A percentile compares a stretch with the other conserved stretches of the same genome.
Evolutionary conservation across 331 rosid genomes (phyloP).

Genomic region (Acacia concinna): DNA sequence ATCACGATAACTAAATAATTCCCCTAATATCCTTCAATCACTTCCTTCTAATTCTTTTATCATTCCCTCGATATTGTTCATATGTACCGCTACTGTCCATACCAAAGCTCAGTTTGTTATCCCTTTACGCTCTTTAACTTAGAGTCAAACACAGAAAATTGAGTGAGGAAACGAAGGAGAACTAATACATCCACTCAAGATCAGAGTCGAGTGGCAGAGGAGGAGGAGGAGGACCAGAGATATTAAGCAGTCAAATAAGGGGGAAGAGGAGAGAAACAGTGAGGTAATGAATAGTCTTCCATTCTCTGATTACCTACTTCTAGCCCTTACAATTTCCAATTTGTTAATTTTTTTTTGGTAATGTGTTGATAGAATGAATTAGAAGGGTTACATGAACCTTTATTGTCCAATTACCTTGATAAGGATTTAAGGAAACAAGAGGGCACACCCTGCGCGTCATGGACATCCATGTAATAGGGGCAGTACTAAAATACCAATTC

Average conservation of each 20-base stretch:
- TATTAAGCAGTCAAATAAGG: no score
- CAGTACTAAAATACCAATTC: conserved; percentile 45
- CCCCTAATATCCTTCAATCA: no score
- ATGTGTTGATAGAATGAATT: not conserved
- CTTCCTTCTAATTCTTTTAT: no score
- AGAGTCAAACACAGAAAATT: no score
- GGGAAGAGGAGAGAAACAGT: not conserved
- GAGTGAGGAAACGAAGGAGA: no score
- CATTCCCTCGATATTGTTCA: no score
- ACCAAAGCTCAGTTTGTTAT: no score
- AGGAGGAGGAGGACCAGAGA: no score
- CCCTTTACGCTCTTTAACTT: no score
- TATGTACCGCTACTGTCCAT: no score
- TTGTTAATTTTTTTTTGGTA: not conserved
- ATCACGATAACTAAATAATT: no score
- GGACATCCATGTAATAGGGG: conserved; percentile 85
- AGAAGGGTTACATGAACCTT: conserved; percentile 66
- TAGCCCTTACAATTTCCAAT: not conserved
- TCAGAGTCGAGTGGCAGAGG: no score
- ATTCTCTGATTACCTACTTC: not conserved
- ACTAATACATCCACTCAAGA: not conserved
- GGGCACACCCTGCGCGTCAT: conserved; percentile 94
- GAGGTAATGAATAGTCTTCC: not conserved
- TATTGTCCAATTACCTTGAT: conserved; percentile 88
- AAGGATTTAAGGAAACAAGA: conserved; percentile 87